A percentile compares a stretch with the other conserved stretches of the same genome.
These are phyloP conservation scores for Neoscytalidium dimidiatum DNA, from an alignment of 2,329 filamentous ascomycete genomes.

Conservation along the genomic window DNA sequence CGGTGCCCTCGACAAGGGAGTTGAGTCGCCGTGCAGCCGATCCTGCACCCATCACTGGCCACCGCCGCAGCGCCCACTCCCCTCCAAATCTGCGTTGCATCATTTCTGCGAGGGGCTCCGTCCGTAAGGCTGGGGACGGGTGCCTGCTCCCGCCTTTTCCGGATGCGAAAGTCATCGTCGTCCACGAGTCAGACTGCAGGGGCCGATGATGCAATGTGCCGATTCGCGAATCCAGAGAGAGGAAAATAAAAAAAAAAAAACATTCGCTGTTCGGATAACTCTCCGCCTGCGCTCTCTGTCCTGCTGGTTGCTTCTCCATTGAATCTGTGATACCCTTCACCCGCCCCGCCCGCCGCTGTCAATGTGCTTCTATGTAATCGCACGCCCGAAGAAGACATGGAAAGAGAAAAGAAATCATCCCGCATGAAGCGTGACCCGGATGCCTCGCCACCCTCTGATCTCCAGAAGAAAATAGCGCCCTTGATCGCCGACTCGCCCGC, in stretches of 20 bases:
- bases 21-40: background rate
- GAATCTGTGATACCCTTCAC: background rate
- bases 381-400: background rate
- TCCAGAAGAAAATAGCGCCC: constrained; percentile 14
- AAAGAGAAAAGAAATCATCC: constrained; percentile 12
- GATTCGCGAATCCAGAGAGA: no score
- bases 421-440: background rate
- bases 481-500: constrained; percentile 12
- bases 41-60: background rate
- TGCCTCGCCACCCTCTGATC: background rate
- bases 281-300: background rate
- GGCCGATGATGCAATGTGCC: background rate
- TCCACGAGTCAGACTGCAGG: background rate
- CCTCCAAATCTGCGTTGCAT: background rate
- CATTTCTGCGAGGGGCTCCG: background rate
- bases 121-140: background rate
- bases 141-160: background rate
- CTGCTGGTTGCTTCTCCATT: background rate
- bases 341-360: background rate
- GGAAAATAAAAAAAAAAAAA: no score
- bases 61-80: background rate
- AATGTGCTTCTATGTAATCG: constrained; percentile 13
- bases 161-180: background rate
- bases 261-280: background rate
- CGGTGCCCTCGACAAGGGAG: background rate